Evolutionary conservation across 73 alveolate genomes (phyloP), one percentile per base, ranked within the genome.

Genomic region (Tetrahymena malaccensis): DNA sequence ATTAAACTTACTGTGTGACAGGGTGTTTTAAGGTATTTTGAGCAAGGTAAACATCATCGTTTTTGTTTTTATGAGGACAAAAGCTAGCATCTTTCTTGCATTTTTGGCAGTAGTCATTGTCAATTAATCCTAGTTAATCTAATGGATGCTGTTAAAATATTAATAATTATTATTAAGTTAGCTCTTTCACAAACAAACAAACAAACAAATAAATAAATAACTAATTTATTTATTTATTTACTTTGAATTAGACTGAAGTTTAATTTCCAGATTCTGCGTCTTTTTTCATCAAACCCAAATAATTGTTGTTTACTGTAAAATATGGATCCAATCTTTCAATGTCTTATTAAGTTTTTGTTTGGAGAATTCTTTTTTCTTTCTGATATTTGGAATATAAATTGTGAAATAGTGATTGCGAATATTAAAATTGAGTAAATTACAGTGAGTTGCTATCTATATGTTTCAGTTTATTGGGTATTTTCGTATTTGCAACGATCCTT

Each of bases 311-410:
- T 27, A 84, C 94, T 10, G 95, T 10, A 44, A 94, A 94, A 33
- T 94, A 84, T 22, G 96, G 95, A 35, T 85, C 96, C 34, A 94
- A 85, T 84, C 85, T 94, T 43, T 94, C 96, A 37, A 94, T 37
- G 85, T 94, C 96, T 84, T 85, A 84, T 85, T 94, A 37, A 13
- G 96, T 94, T 94, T 85, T 94, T 84, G 95, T 94, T 84, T 83
- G 95, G 22, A 94, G 70, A 43, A 94, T 94, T 85, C 85, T 94
- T 55, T 43, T 94, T 94, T 94, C 96, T 94, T 94, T 94, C 96
- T 94, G 93, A n/a, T 43, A 33, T 3, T 27, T 70, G 1, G 17
- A 22, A 70, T n/a, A n/a, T n/a, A 70, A 0, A 19, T 22, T 27
- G 11, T 70, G 3, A 31, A 70, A 19, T 70, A 8, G 21, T 70